Evolutionary conservation across 2,329 filamentous ascomycete species (phyloP).

Genomic region (Penicillium sp.): DNA sequence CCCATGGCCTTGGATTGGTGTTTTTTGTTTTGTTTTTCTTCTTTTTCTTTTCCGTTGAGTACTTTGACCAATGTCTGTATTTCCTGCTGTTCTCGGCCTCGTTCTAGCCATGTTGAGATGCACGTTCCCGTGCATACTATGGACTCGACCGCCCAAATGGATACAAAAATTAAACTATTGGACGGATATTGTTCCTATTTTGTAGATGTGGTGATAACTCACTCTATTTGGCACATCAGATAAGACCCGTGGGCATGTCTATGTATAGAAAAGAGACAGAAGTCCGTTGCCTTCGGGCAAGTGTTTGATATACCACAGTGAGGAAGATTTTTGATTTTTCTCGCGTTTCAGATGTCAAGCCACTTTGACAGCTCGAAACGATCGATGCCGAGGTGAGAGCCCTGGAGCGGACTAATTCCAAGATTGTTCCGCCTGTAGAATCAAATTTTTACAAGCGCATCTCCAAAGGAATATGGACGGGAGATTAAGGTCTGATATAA

Average conservation of each 20-base stretch:
- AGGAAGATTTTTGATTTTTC: not conserved
- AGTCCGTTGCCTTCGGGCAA: not conserved
- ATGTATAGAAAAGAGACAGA: not conserved
- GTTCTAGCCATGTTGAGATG: not conserved
- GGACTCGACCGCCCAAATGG: not conserved
- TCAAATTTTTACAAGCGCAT: not conserved
- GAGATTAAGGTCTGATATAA: slow-evolving; percentile 19
- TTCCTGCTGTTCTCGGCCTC: not conserved
- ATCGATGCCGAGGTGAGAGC: not conserved
- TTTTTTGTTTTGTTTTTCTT: not conserved
- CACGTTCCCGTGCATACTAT: not conserved
- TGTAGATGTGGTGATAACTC: not conserved
- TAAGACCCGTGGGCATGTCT: not conserved
- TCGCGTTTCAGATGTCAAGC: not conserved
- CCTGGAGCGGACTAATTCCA: too few relatives aligned
- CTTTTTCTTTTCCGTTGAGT: not conserved
- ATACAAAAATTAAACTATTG: not conserved
- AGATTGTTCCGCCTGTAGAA: not conserved
- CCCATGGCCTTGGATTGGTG: slow-evolving; percentile 14
- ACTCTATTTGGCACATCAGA: slow-evolving; percentile 4
- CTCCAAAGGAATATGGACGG: slow-evolving; percentile 1
- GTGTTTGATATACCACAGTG: not conserved
- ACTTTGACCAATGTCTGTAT: not conserved
- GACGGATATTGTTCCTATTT: not conserved
- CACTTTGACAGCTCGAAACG: not conserved